A percentile compares a stretch with the other conserved stretches of the same genome.
phyloP scores from a whole-genome alignment of 1,284 basidiomycete genomes.

The Trichosporon ovoides region DNA sequence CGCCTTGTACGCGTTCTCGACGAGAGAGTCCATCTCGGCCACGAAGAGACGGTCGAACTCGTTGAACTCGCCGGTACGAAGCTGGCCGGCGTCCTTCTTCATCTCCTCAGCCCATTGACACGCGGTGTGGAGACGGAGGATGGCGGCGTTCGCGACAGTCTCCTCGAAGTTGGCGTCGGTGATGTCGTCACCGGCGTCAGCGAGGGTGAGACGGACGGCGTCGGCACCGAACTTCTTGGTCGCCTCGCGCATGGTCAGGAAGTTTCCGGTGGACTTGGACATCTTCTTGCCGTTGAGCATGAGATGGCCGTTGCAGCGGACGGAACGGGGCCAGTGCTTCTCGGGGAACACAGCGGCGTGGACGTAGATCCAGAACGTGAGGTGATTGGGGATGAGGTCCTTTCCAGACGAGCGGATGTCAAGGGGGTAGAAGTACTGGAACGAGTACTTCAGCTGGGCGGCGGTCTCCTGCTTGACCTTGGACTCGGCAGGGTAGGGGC shows the following conservation, averaged over 20 bases:
- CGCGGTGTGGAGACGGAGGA: slow-evolving; percentile 87
- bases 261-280: slow-evolving; percentile 82
- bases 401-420: slow-evolving; percentile 99
- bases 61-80: slow-evolving; percentile 60
- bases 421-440: slow-evolving; percentile 97
- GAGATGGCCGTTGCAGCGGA: slow-evolving; percentile 94
- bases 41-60: slow-evolving; percentile 81
- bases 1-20: slow-evolving; percentile 69
- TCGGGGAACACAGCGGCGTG: slow-evolving; percentile 93
- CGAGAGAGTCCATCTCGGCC: slow-evolving; percentile 82
- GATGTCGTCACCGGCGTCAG: slow-evolving; percentile 95
- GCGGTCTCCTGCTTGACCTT: slow-evolving; percentile 67
- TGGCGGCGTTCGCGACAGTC: slow-evolving; percentile 96
- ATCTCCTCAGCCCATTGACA: slow-evolving; percentile 91
- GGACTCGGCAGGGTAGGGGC: slow-evolving; percentile 64
- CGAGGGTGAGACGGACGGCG: slow-evolving; percentile 84
- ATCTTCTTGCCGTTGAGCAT: slow-evolving; percentile 99
- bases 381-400: slow-evolving; percentile 92
- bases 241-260: slow-evolving; percentile 50
- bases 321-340: slow-evolving; percentile 84
- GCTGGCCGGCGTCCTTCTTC: slow-evolving; percentile 56
- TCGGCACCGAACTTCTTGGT: slow-evolving; percentile 49
- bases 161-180: slow-evolving; percentile 91
- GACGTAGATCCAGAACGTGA: slow-evolving; percentile 92
- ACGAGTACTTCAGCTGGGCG: slow-evolving; percentile 81